A percentile compares a stretch with the other conserved stretches of the same genome.
phyloP scores from a whole-genome alignment of 352 stramenopile species.

The Phytophthora macrochlamydospora region DNA sequence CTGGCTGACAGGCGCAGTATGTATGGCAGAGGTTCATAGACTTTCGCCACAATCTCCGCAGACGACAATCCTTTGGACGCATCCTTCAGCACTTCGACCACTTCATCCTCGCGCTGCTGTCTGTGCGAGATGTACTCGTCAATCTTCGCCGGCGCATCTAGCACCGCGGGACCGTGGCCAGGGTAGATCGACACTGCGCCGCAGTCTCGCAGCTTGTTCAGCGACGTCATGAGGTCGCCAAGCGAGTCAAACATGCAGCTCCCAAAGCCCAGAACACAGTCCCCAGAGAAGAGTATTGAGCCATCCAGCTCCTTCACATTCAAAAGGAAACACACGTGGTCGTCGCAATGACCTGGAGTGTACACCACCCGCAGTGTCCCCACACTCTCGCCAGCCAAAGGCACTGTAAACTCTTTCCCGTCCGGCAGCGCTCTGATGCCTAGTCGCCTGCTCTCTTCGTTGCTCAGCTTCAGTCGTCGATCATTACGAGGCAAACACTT shows the following conservation, averaged over 20 bases:
- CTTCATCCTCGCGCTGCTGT: conserved; percentile 68
- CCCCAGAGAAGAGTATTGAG: conserved; percentile 73
- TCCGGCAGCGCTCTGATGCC: conserved; percentile 48
- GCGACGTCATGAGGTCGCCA: conserved; percentile 73
- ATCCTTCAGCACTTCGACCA: conserved; percentile 50
- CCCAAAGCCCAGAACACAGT: conserved; percentile 84
- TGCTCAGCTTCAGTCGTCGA: conserved; percentile 46
- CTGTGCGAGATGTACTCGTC: conserved; percentile 80
- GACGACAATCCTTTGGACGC: conserved; percentile 27
- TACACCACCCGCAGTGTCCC: conserved; percentile 60
- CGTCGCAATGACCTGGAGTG: conserved; percentile 85
- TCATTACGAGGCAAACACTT: conserved; percentile 64
- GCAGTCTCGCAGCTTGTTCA: conserved; percentile 51
- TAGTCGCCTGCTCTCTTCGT: conserved; percentile 52
- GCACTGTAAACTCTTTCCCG: conserved; percentile 45
- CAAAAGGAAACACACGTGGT: conserved; percentile 86
- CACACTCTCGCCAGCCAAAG: background rate
- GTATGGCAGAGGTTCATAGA: conserved; percentile 68
- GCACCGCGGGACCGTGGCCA: conserved; percentile 73
- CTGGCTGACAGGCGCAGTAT: conserved; percentile 53
- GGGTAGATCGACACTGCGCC: conserved; percentile 66
- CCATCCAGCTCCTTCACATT: conserved; percentile 24
- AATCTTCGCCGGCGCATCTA: conserved; percentile 69
- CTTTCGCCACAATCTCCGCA: conserved; percentile 49
- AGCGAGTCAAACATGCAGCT: conserved; percentile 90